These are phyloP conservation scores for Blastobotrys raffinosifermentans DNA, from an alignment of 1,139 yeast genomes.

Conservation along the genomic window DNA sequence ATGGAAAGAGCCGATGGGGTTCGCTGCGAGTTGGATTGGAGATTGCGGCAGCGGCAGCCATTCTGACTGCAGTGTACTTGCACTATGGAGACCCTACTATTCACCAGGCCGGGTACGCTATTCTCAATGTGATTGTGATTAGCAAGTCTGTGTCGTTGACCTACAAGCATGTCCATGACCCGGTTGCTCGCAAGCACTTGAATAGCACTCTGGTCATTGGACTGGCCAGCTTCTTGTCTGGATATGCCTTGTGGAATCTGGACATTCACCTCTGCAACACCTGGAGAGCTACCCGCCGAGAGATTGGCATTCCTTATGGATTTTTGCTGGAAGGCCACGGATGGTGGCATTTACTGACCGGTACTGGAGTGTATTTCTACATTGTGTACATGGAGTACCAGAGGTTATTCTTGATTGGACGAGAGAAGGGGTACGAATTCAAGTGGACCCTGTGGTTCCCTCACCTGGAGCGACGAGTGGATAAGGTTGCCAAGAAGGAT, in stretches of 20 bases:
- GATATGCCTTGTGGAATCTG: conserved; percentile 77
- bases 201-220: conserved; percentile 55
- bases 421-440: conserved; percentile 46
- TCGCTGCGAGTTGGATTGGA: conserved; percentile 33
- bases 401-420: conserved; percentile 53
- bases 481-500: no score
- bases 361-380: conserved; percentile 71
- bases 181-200: conserved; percentile 43
- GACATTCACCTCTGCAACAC: conserved; percentile 75
- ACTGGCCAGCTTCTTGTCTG: conserved; percentile 56
- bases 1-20: conserved; percentile 40
- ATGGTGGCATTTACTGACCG: conserved; percentile 95
- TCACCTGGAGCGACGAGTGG: no score
- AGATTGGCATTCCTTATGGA: conserved; percentile 83
- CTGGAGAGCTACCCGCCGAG: conserved; percentile 58
- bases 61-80: conserved; percentile 56
- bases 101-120: conserved; percentile 75
- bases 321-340: conserved; percentile 88
- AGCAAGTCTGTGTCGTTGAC: conserved; percentile 50
- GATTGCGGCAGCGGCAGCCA: conserved; percentile 42
- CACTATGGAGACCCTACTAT: conserved; percentile 74
- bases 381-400: conserved; percentile 58
- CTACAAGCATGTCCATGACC: conserved; percentile 45
- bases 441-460: conserved; percentile 50
- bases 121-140: conserved; percentile 58